Conservation (phyloP, 2,329 filamentous ascomycete species). For the Ophiostoma fasciatum region DNA sequence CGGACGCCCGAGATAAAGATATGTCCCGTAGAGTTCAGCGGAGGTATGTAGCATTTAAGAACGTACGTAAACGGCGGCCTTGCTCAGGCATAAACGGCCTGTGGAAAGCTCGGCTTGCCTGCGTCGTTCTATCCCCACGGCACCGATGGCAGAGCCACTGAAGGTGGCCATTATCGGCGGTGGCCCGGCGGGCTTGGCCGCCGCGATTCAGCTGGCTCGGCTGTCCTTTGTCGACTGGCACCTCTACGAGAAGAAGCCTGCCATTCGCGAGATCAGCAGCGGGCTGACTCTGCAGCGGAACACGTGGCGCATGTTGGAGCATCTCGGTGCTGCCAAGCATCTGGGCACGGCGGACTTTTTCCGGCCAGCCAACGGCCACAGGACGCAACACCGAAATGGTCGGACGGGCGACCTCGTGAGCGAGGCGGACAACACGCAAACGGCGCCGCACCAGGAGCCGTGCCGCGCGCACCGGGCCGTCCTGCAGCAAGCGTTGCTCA, state of each 20-base stretch:
- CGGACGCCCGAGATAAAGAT: too few relatives aligned
- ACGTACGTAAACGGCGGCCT: too few relatives aligned
- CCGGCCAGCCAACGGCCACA: constrained; percentile 13
- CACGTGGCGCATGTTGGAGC: constrained; percentile 20
- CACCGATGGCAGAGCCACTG: background rate
- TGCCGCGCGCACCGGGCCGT: constrained; percentile 19
- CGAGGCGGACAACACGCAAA: constrained; percentile 9
- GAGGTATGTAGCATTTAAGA: too few relatives aligned
- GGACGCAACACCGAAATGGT: constrained; percentile 16
- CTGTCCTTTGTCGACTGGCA: constrained; percentile 18
- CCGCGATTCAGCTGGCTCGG: constrained; percentile 16
- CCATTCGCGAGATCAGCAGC: constrained; percentile 22
- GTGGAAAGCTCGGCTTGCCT: too few relatives aligned
- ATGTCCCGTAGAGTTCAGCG: too few relatives aligned
- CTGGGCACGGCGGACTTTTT: constrained; percentile 16
- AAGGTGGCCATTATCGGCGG: constrained; percentile 6
- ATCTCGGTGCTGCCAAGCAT: constrained; percentile 18
- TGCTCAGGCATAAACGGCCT: too few relatives aligned
- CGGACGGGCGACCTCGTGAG: constrained; percentile 16
- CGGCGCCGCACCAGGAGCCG: constrained; percentile 13
- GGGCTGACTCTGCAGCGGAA: constrained; percentile 21
- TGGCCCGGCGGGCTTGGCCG: constrained; percentile 13
- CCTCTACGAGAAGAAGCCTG: constrained; percentile 21
- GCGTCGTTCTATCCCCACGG: too few relatives aligned
- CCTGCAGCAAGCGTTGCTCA: constrained; percentile 32